Evolutionary conservation across 2,329 filamentous ascomycete genomes (phyloP).

Genomic region (Trichoderma koningiopsis): DNA sequence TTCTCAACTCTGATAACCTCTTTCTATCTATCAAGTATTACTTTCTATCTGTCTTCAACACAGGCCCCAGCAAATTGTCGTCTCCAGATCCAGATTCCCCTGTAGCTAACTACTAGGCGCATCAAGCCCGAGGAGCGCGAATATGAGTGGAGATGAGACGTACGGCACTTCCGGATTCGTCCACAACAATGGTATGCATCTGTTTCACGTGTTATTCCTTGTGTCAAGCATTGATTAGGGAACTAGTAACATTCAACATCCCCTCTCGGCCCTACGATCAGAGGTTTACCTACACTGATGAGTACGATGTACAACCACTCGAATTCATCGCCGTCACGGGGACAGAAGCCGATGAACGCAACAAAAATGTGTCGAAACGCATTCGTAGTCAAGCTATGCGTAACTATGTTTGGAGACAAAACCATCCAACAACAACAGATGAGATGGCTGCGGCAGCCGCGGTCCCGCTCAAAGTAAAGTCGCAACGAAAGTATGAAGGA

Average conservation of each 20-base stretch:
- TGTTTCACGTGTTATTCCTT: background rate
- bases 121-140: background rate
- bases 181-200: constrained; percentile 8
- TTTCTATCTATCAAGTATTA: background rate
- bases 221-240: background rate
- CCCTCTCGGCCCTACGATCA: background rate
- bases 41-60: background rate
- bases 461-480: background rate
- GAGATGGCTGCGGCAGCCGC: background rate
- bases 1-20: background rate
- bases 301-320: constrained; percentile 16
- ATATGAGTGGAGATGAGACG: constrained; percentile 8
- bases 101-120: background rate
- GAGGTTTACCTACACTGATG: constrained; percentile 1
- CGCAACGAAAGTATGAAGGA: background rate
- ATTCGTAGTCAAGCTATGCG: constrained; percentile 17
- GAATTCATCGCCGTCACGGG: constrained; percentile 13
- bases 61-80: background rate
- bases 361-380: constrained; percentile 1
- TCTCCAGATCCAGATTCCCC: background rate
- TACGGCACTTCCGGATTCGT: constrained; percentile 10
- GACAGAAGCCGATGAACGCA: background rate
- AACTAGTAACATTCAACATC: background rate
- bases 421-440: background rate
- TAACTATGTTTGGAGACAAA: constrained; percentile 14